Conservation (phyloP, 2,329 filamentous ascomycete species). For the Beauveria asiatica region DNA sequence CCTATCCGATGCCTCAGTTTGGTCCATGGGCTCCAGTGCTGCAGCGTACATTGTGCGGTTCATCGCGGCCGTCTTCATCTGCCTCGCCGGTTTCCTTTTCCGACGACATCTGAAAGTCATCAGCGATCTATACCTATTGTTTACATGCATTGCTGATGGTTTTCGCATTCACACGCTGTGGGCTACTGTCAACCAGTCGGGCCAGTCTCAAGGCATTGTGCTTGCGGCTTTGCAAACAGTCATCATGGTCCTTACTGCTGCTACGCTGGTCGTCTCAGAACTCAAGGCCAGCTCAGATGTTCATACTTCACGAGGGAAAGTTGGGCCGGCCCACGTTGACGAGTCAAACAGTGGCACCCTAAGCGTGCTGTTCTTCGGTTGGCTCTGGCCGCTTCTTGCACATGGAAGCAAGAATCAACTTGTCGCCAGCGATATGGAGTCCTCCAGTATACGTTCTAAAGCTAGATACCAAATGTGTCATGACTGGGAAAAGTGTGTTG, state of each 20-base stretch:
- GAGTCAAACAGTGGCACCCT: not conserved
- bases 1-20: not conserved
- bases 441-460: not conserved
- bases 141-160: not conserved
- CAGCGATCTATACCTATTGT: not conserved
- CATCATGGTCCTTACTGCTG: not conserved
- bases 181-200: not conserved
- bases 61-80: not conserved
- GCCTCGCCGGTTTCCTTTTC: not conserved
- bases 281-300: not conserved
- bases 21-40: not conserved
- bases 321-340: not conserved
- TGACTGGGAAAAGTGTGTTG: not conserved
- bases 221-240: not conserved
- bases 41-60: not conserved
- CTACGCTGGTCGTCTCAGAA: not conserved
- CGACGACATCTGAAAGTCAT: not conserved
- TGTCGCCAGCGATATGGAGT: not conserved
- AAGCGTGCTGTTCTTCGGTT: not conserved
- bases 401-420: not conserved
- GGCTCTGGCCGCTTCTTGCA: not conserved
- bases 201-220: not conserved
- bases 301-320: not conserved
- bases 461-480: not conserved
- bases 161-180: not conserved